phyloP scores from a whole-genome alignment of 1,284 basidiomycete species.

The Ustilago xerochloae region DNA sequence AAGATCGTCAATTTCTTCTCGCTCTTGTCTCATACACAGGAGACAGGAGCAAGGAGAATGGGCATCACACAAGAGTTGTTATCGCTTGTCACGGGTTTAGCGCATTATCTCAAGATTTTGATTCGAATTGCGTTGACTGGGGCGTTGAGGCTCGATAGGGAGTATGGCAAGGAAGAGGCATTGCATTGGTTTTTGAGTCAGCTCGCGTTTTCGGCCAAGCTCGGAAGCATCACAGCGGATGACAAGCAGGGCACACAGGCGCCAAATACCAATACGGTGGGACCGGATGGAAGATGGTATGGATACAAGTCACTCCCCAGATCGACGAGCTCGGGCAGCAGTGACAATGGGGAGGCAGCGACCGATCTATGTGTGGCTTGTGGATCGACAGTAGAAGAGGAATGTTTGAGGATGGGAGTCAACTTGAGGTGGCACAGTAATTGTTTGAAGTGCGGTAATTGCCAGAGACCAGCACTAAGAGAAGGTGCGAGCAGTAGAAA shows the following conservation, averaged over 20 bases:
- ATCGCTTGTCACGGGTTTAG: constrained; percentile 96
- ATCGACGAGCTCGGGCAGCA: constrained; percentile 46
- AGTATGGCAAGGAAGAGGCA: constrained; percentile 82
- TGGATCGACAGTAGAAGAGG: constrained; percentile 91
- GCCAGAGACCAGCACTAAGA: constrained; percentile 70
- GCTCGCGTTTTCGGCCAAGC: constrained; percentile 82
- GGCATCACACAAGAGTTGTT: constrained; percentile 97
- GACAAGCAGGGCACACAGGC: constrained; percentile 55
- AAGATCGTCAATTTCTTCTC: constrained; percentile 99
- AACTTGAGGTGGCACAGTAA: constrained; percentile 96
- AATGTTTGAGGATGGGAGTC: constrained; percentile 90
- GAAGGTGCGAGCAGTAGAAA: constrained; percentile 38
- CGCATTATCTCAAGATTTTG: constrained; percentile 98
- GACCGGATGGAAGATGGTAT: constrained; percentile 55
- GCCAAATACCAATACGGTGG: constrained; percentile 38
- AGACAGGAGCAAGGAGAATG: constrained; percentile 86
- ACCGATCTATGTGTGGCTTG: constrained; percentile 91
- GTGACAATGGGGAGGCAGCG: constrained; percentile 67
- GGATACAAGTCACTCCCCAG: constrained; percentile 64
- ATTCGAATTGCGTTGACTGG: constrained; percentile 97
- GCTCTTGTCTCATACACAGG: constrained; percentile 93
- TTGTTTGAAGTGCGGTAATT: constrained; percentile 84
- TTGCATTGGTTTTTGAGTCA: constrained; percentile 91
- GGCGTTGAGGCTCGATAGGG: constrained; percentile 92
- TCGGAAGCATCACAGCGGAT: constrained; percentile 39